These are phyloP conservation scores for barley (Hordeum vulgare) DNA, from an alignment of 176 grass and related monocot species.

Conservation along the genomic window DNA sequence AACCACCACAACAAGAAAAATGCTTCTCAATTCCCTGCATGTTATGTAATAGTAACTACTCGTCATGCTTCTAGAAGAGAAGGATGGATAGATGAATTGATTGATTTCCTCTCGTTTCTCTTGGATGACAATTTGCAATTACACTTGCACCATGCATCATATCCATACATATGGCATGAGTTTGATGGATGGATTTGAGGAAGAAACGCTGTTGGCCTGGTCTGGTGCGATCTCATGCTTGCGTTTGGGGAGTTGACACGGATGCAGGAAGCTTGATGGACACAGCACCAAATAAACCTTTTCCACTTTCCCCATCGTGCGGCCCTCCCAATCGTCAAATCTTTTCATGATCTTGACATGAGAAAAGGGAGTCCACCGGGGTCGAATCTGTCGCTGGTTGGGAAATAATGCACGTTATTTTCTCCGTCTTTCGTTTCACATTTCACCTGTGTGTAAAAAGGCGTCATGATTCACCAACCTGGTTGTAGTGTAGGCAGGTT, in stretches of 20 bases:
- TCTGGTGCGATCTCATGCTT: background rate
- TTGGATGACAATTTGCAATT: conserved; percentile 12
- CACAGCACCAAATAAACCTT: background rate
- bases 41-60: background rate
- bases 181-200: background rate
- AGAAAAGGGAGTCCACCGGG: background rate
- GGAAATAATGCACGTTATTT: background rate
- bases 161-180: too few species aligned
- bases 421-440: background rate
- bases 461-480: background rate
- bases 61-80: conserved; percentile 18
- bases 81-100: background rate
- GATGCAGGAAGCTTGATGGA: conserved; percentile 11
- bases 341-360: conserved; percentile 14
- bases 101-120: background rate
- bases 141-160: background rate
- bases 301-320: background rate
- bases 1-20: background rate
- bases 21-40: background rate
- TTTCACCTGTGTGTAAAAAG: background rate
- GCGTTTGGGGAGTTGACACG: conserved; percentile 24
- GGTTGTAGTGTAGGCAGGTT: background rate
- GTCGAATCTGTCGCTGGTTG: background rate
- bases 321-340: conserved; percentile 9
- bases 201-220: background rate